Evolutionary conservation across 306 rosid genomes (phyloP).

Genomic region (Vicia faba): DNA sequence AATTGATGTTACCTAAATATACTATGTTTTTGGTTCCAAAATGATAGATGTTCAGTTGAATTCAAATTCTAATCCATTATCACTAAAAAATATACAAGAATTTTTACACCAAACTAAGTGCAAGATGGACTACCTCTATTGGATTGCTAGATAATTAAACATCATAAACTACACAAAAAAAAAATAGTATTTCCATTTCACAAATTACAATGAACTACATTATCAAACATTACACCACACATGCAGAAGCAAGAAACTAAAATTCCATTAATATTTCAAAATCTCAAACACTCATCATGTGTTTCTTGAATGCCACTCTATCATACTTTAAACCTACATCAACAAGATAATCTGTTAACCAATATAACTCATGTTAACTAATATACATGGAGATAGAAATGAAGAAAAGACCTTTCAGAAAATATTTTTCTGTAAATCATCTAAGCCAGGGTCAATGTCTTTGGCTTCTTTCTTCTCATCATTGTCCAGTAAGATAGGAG

Average conservation of each 20-base stretch:
- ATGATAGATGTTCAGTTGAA: no score
- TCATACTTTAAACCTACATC: constrained; percentile 33
- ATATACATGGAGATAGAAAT: not conserved
- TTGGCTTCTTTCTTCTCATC: constrained; percentile 58
- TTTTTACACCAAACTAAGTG: constrained; percentile 20
- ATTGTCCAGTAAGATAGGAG: constrained; percentile 50
- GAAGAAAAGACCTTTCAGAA: constrained; percentile 55
- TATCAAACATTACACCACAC: constrained; percentile 24
- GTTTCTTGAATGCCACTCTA: constrained; percentile 27
- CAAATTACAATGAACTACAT: constrained; percentile 17
- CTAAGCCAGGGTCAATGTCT: constrained; percentile 53
- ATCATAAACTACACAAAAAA: constrained; percentile 4
- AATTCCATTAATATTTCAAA: constrained; percentile 23
- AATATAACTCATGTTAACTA: constrained; percentile 7
- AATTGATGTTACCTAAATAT: no score
- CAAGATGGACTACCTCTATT: not conserved
- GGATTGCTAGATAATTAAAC: not conserved
- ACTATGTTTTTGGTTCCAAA: no score
- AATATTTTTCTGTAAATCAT: constrained; percentile 59
- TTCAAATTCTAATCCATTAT: not conserved
- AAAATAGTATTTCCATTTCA: constrained; percentile 2
- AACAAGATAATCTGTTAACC: constrained; percentile 18
- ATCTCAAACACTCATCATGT: constrained; percentile 24
- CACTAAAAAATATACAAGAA: not conserved
- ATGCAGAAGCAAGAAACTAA: constrained; percentile 3